Evolutionary conservation across 129 eudicot species (phyloP).

Genomic region (Smallanthus sonchifolius): DNA sequence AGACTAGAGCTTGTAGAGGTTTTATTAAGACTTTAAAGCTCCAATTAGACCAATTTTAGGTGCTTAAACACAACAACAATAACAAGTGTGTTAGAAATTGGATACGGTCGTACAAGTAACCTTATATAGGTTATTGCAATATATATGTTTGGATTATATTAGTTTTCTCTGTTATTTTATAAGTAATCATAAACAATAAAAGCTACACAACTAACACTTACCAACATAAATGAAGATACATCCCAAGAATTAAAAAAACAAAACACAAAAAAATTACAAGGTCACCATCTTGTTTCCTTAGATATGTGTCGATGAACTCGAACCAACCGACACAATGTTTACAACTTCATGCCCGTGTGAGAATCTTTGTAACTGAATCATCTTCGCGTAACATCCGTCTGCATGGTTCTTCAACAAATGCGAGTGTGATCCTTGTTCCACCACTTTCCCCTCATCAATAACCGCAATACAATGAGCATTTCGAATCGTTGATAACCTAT

Average conservation of each 20-base stretch:
- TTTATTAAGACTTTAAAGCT: constrained; percentile 69
- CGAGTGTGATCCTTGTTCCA: constrained; percentile 87
- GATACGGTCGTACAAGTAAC: too few relatives aligned
- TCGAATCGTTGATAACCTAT: constrained; percentile 74
- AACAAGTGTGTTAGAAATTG: too few relatives aligned
- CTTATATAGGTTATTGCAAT: not conserved
- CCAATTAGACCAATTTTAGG: too few relatives aligned
- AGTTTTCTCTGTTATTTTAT: not conserved
- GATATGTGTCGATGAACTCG: constrained; percentile 47
- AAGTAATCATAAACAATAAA: not conserved
- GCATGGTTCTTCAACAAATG: constrained; percentile 63
- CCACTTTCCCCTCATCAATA: constrained; percentile 90
- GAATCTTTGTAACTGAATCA: constrained; percentile 88
- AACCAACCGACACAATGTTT: constrained; percentile 47
- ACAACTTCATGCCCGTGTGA: constrained; percentile 58
- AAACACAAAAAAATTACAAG: constrained; percentile 26
- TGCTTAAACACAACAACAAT: too few relatives aligned
- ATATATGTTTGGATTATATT: not conserved
- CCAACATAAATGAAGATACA: constrained; percentile 43
- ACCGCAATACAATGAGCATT: constrained; percentile 80
- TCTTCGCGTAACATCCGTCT: constrained; percentile 75
- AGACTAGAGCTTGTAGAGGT: constrained; percentile 59
- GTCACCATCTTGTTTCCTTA: constrained; percentile 12
- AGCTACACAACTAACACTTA: constrained; percentile 30
- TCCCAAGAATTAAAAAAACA: constrained; percentile 7